phyloP scores from a whole-genome alignment of 257 asterid species.

The Fraxinus cuspidata region DNA sequence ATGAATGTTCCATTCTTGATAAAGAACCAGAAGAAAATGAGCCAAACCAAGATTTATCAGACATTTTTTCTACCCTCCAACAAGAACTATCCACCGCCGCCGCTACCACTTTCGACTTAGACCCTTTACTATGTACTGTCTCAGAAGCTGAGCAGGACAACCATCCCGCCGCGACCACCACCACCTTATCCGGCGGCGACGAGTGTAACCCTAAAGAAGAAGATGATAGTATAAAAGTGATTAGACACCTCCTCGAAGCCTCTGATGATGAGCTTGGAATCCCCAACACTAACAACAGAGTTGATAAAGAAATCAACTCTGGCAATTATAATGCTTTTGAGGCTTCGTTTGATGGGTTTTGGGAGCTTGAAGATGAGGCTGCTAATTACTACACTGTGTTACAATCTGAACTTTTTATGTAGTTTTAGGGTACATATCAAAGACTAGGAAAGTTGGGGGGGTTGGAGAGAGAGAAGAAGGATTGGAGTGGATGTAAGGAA shows the following conservation, averaged over 20 bases:
- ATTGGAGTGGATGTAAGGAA: constrained; percentile 18
- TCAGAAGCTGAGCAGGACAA: constrained; percentile 21
- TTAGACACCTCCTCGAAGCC: constrained; percentile 83
- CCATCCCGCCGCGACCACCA: constrained; percentile 4
- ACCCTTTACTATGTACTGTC: constrained; percentile 20
- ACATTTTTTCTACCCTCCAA: constrained; percentile 53
- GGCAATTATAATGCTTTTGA: constrained; percentile 23
- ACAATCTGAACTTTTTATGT: constrained; percentile 75
- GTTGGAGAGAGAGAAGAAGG: constrained; percentile 1
- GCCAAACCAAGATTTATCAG: constrained; percentile 44
- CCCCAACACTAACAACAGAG: constrained; percentile 41
- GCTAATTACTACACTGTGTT: constrained; percentile 57
- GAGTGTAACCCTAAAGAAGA: constrained; percentile 15
- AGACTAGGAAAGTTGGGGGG: constrained; percentile 39
- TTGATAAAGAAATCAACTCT: constrained; percentile 28
- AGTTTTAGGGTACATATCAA: constrained; percentile 33
- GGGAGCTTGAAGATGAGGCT: constrained; percentile 81
- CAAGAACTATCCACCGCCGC: constrained; percentile 47
- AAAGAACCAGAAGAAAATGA: constrained; percentile 46
- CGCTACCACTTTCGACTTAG: constrained; percentile 32
- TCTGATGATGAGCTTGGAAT: constrained; percentile 91
- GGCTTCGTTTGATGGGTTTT: constrained; percentile 47
- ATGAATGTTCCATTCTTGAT: constrained; percentile 62
- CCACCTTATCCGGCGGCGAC: constrained; percentile 3
- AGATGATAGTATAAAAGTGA: constrained; percentile 36